Conservation (phyloP, 2,329 filamentous ascomycete genomes). For the Claviceps arundinis region DNA sequence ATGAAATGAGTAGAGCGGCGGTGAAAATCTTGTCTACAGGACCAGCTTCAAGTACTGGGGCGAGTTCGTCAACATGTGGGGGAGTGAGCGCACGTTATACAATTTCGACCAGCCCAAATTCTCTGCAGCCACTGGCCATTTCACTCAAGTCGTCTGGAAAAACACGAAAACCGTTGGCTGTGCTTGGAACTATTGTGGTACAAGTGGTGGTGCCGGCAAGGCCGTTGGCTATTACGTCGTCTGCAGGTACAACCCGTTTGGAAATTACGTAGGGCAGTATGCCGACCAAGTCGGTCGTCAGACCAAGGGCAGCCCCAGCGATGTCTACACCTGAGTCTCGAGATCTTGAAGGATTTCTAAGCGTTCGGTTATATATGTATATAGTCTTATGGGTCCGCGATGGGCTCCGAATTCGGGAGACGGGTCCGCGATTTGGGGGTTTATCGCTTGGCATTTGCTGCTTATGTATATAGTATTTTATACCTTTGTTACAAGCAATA, state of each 20-base stretch:
- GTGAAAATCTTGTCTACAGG: slow-evolving; percentile 2
- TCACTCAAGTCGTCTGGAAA: slow-evolving; percentile 1
- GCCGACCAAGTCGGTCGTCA: neutral
- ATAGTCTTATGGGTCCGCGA: too few species aligned
- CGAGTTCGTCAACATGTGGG: slow-evolving; percentile 2
- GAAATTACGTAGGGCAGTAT: neutral
- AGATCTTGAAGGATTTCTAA: too few species aligned
- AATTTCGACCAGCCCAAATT: neutral
- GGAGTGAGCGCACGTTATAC: neutral
- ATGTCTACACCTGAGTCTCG: neutral
- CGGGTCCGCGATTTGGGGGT: too few species aligned
- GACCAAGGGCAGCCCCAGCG: neutral
- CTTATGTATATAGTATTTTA: too few species aligned
- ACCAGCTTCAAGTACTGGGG: neutral
- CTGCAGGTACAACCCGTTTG: neutral
- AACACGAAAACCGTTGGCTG: neutral
- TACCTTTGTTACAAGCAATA: too few species aligned
- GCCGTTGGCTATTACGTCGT: neutral
- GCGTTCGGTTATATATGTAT: too few species aligned
- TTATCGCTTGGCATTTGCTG: too few species aligned
- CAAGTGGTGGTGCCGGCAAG: neutral
- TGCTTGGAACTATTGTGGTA: neutral
- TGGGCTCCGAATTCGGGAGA: too few species aligned
- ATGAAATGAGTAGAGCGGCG: neutral
- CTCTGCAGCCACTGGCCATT: neutral